Percentiles rank a stretch among this genome's conserved stretches.
Evolutionary conservation across 495 filamentous ascomycete genomes (phyloP).

Genomic region (Pseudevernia furfuracea): DNA sequence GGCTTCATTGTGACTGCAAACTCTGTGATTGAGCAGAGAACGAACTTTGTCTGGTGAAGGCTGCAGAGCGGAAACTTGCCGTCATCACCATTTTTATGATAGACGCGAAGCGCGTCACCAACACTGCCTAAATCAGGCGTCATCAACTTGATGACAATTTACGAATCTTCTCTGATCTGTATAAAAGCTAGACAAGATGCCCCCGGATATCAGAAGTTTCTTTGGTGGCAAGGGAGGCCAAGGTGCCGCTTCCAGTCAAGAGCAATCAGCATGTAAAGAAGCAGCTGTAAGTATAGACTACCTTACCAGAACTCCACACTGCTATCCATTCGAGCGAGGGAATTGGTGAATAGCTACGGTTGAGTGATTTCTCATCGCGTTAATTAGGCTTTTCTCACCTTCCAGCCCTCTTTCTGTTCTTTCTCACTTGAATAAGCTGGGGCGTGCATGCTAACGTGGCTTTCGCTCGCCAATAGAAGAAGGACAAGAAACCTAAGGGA

Average conservation of each 20-base stretch:
- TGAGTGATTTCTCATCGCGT: neutral
- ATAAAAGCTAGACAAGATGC: conserved; percentile 41
- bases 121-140: neutral
- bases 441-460: neutral
- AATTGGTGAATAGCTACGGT: neutral
- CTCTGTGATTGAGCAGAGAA: neutral
- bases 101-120: conserved; percentile 1
- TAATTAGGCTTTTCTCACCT: too few species aligned
- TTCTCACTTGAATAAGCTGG: neutral
- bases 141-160: neutral
- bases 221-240: conserved; percentile 57
- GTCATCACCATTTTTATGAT: neutral
- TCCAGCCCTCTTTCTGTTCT: neutral
- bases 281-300: conserved; percentile 20
- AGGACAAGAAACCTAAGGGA: conserved; percentile 20
- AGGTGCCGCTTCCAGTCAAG: conserved; percentile 40
- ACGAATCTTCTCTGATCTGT: neutral
- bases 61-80: neutral
- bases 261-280: conserved; percentile 31
- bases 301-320: neutral
- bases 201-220: conserved; percentile 72
- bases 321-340: too few species aligned
- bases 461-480: conserved; percentile 6
- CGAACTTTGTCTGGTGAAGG: neutral
- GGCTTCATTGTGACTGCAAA: conserved; percentile 8